Evolutionary conservation across 2,329 filamentous ascomycete species (phyloP), one percentile per base, ranked within the genome.

Genomic region (Fusarium armeniacum): DNA sequence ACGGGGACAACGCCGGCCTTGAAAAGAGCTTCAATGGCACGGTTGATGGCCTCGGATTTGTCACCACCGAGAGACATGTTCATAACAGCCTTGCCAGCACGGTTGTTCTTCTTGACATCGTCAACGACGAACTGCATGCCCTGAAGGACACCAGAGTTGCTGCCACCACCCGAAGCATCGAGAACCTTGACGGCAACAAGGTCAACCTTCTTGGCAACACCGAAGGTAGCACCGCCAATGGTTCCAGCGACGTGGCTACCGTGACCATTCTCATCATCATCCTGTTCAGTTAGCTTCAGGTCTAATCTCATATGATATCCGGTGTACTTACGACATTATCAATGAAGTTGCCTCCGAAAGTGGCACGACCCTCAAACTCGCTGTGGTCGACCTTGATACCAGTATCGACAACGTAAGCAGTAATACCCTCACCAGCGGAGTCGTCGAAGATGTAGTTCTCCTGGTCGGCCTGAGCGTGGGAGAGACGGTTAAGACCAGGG

Each of bases 221-320:
- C 89, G 62, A 87, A 90, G 4, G 85, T 89, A 55, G 79, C 81
- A 35, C 87, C 87, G 24, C 81, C 89, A 44, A 90, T 86, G 18
- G 87, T 91, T 26, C 87, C 89, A 12, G 87, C 84, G 28, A 89
- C 87, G 79, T 91, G 89, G 58, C 83, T 88, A 41, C 89, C 89
- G 77, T 91, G 89, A 15, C 89, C 89, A 72, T 89, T 87, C 69
- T 85, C 82, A 56, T 90, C 87, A 6, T 82, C 82, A 73, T 88
- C 75, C 78, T 35, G 5, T 41, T 18, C 32, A 15, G 46, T 71
- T 43, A 71, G 61, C 20, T 41, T 33, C 13, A 24, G 30, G 8
- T 32, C 53, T 20, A 15, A 9, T 22, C 16, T 44, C 24, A 18
- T 9, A 18, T 6, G 12, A 32, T 10, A 46, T 45, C 9, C 3